Evolutionary conservation across 2,329 filamentous ascomycete species (phyloP), one percentile per base, ranked within the genome.

Genomic region (Rachicladosporium sp.): DNA sequence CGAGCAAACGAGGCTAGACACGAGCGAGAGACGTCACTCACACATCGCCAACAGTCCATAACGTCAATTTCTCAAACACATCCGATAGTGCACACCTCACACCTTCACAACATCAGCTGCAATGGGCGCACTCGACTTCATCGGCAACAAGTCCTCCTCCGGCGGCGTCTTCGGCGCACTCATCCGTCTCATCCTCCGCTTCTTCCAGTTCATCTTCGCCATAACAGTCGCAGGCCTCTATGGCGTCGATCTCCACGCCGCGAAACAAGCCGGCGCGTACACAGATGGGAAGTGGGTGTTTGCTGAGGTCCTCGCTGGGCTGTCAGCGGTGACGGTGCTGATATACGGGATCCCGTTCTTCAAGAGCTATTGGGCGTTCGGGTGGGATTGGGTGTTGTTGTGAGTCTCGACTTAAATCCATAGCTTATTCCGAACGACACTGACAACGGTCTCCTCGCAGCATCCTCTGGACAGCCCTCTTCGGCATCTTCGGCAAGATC

Each of bases 401-500:
- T 63, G 44, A 49, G 55, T 52, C 9, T 9, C 11, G n/a, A 30
- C 32, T 36, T 8, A n/a, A 27, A 27, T 27, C 23, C 15, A 19
- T 19, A 19, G 15, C 15, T 19, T 19, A 19, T 19, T 19, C 3
- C 15, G 15, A 19, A 10, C 21, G 4, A 23, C 33, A 19, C 37
- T 46, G 38, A 41, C 31, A 40, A 29, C 29, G 37, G 7, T 31
- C 29, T 15, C 8, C 29, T 11, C 8, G 31, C 38, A 60, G 61
- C 50, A 67, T 91, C 46, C 71, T 93, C 23, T 93, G 84, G 80
- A 76, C 86, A 43, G 74, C 78, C 2, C 69, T 91, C 4, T 93
- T 93, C 58, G 87, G 85, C 11, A 66, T 91, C 44, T 94, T 94
- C 57, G 87, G 79, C 39, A 77, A 72, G 51, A 76, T 89, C 69